A percentile compares a stretch with the other conserved stretches of the same genome.
phyloP scores from a whole-genome alignment of 1,284 basidiomycete genomes.

The Mycena citricolor region DNA sequence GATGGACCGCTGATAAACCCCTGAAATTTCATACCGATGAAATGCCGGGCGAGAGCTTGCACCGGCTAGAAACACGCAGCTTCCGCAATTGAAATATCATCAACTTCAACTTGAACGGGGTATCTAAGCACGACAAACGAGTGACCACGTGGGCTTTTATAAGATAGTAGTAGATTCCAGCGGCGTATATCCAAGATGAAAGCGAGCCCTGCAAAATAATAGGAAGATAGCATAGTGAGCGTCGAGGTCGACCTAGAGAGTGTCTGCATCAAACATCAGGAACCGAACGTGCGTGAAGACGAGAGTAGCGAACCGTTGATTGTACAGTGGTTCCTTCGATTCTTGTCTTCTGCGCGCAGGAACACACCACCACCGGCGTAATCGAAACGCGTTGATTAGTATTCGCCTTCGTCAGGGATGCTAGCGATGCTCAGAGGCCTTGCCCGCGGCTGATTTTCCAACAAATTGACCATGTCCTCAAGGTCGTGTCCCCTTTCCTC shows the following conservation, averaged over 20 bases:
- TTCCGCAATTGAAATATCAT: no score
- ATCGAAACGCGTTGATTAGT: no score
- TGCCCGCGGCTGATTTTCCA: conserved; percentile 48
- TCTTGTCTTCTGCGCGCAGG: no score
- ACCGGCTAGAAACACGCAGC: no score
- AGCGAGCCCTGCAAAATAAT: neutral
- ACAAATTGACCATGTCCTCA: conserved; percentile 64
- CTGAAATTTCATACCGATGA: no score
- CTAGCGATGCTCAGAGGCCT: conserved; percentile 43
- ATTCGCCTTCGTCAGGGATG: conserved; percentile 41
- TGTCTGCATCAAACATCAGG: conserved; percentile 15
- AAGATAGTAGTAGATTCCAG: conserved; percentile 18
- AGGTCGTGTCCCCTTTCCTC: conserved; percentile 38
- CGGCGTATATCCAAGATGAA: neutral
- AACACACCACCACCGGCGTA: no score
- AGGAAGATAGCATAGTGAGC: neutral
- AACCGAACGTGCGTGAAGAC: conserved; percentile 4
- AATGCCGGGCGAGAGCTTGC: neutral
- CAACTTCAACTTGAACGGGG: no score
- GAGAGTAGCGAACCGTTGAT: conserved; percentile 4
- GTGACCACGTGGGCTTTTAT: conserved; percentile 5
- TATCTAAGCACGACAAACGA: no score
- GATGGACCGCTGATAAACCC: no score
- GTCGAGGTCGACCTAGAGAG: conserved; percentile 13
- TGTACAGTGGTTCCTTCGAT: no score